A percentile compares a stretch with the other conserved stretches of the same genome.
Conservation (phyloP, 1,284 basidiomycete species). For the Gymnopus androsaceus region DNA sequence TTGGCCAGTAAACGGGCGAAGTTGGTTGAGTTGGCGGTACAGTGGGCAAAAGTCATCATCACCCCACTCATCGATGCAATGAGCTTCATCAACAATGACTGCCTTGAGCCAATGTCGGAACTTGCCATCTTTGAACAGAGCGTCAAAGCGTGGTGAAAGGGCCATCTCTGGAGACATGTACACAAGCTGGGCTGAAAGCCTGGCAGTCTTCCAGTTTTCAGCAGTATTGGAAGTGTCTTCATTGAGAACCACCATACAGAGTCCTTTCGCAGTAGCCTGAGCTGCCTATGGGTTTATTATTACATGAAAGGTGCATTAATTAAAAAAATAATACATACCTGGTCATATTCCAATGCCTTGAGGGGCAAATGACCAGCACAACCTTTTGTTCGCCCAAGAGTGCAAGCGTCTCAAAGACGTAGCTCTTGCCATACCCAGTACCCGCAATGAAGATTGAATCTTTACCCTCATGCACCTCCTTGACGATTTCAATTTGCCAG, state of each 20-base stretch:
- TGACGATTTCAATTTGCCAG: too few species aligned
- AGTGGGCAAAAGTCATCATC: background rate
- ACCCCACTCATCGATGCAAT: too few species aligned
- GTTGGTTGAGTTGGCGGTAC: background rate
- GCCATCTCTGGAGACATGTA: too few species aligned
- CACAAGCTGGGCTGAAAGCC: background rate
- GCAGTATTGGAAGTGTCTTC: background rate
- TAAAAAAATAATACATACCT: background rate
- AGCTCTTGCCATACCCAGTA: too few species aligned
- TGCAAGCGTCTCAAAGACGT: background rate
- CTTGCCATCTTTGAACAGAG: background rate
- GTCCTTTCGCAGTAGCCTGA: background rate
- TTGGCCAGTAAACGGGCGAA: background rate
- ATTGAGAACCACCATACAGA: background rate
- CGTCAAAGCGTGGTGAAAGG: background rate
- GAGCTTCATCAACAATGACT: slow-evolving; percentile 6
- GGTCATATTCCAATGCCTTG: background rate
- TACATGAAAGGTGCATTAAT: background rate
- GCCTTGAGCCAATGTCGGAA: background rate
- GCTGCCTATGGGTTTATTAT: background rate
- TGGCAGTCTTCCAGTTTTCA: background rate
- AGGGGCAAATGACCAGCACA: background rate
- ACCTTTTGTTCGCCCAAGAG: background rate
- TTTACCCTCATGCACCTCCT: too few species aligned
- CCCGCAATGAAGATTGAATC: too few species aligned